Evolutionary conservation across 2,329 filamentous ascomycete genomes (phyloP), one percentile per base, ranked within the genome.

Genomic region (Exutisphaerella laricina): DNA sequence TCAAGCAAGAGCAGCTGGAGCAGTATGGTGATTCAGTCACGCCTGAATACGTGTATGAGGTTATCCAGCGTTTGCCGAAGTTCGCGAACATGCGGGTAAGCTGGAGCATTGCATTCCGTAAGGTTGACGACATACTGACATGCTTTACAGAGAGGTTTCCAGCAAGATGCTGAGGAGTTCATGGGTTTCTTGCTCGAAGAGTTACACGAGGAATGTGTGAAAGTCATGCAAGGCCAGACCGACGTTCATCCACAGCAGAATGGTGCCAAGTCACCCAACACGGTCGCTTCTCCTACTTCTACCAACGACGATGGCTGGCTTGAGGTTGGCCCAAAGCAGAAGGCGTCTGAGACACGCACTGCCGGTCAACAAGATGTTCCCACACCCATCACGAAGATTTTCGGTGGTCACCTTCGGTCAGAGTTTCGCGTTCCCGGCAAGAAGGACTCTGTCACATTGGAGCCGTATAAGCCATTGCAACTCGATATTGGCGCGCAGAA

Each of bases 91-190:
- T 98, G 88, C 82, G 85, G 62, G 85, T 88, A 73, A 65, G 81
- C 70, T 31, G 53, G n/a, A n/a, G n/a, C 3, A 20, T 12, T 20
- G 14, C 16, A 22, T 8, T 14, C 4, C 20, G n/a, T n/a, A n/a
- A 4, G 9, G 10, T 35, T 6, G 18, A 17, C 9, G 14, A 13
- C 16, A 13, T 21, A 26, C 29, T 34, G n/a, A 36, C 12, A 13
- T 22, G 18, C 9, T 38, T 38, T 46, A 30, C 51, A 88, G 82
- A 85, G 88, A 48, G 92, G 92, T 12, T 90, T 96, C 57, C 92
- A 98, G 64, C 90, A 98, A 71, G 92, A 98, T 68, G 92, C 92
- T 1, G 88, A 98, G 61, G 92, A 98, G 60, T 98, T 98, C 55
- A 72, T 98, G 17, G 90, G 89, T 0, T 94, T 97, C 63, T 72